Evolutionary conservation across 768 basidiomycete genomes (phyloP), one percentile per base, ranked within the genome.

Genomic region (Dendrothele bispora): DNA sequence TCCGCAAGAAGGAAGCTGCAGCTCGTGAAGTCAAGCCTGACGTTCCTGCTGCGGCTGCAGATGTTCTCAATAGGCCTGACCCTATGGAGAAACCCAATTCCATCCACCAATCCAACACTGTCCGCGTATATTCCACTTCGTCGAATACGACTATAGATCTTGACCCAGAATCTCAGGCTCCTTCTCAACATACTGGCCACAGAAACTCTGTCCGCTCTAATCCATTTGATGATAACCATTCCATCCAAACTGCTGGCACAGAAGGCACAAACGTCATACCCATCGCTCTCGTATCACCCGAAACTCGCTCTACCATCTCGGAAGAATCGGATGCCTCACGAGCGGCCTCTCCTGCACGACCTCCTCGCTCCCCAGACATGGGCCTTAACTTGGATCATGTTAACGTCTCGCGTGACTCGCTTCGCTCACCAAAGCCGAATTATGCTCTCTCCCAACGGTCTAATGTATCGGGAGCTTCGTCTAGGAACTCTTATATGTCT

Each of bases 251-350:
- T 24, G 81, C 84, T n/a, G 77, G 80, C 36, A 85, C 88, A 12
- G 84, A 88, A 60, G 80, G 80, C 35, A 88, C 90, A 20, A 92
- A 92, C 55, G 89, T 91, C 54, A 92, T 92, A 49, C 89, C 89
- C 51, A 91, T 92, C 50, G 89, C 89, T 11, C 74, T 91, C 35
- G 84, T 91, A 28, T 68, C 84, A 20, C 80, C 86, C 15, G 80
- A 80, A 18, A 74, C 77, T 39, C 63, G 52, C 27, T 70, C 65
- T 34, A 45, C 66, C 35, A 35, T 44, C 32, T 62, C 63, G 7
- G 57, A 63, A 44, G 55, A 57, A n/a, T 48, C 60, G 14, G 58
- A 60, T 20, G 64, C 70, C 28, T 64, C 65, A 24, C 62, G 62
- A 8, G 75, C 80, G 14, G 64, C 68, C 27, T 73, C 69, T 26